Evolutionary conservation across 2,329 filamentous ascomycete genomes (phyloP), one percentile per base, ranked within the genome.

Genomic region (Fusarium sp.): DNA sequence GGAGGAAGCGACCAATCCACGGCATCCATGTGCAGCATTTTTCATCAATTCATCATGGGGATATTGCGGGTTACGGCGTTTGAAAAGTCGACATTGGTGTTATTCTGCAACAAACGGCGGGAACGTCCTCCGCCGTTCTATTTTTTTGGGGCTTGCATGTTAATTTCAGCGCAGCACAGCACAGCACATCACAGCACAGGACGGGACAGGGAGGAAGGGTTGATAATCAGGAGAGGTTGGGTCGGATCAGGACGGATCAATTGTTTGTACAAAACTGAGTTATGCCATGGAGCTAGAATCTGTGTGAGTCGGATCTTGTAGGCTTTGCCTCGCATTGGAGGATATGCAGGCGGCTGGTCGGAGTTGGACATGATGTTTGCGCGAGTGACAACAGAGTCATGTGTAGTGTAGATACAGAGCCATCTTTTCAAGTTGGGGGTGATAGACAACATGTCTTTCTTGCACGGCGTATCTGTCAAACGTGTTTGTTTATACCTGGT

Each of bases 51-150:
- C 58, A 69, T 67, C 62, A 70, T 56, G 35, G 53, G 62, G 24
- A 53, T 44, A 68, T 68, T 59, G 62, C 52, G 67, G 67, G 67
- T 54, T 67, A 61, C 43, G 67, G 67, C 67, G 67, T 69, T 70
- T 70, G 67, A 70, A 70, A 70, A 70, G 58, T 70, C 59, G 67
- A 67, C 51, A 28, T 41, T 49, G 58, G 47, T 68, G 53, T 67
- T 68, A 54, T 70, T 67, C 56, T 67, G 48, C 65, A 70, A 64
- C 53, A 58, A 67, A 62, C 49, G 62, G 50, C 62, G 66, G 32
- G 30, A 55, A 59, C 46, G 50, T 37, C 51, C 52, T 61, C 55
- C 41, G 24, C 33, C 49, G 39, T 54, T 55, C 59, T 58, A 57
- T 62, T 67, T 66, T 66, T 64, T 32, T 24, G 51, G 62, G 56